Evolutionary conservation across 2,329 filamentous ascomycete genomes (phyloP).

Genomic region (Colletotrichum truncatum): DNA sequence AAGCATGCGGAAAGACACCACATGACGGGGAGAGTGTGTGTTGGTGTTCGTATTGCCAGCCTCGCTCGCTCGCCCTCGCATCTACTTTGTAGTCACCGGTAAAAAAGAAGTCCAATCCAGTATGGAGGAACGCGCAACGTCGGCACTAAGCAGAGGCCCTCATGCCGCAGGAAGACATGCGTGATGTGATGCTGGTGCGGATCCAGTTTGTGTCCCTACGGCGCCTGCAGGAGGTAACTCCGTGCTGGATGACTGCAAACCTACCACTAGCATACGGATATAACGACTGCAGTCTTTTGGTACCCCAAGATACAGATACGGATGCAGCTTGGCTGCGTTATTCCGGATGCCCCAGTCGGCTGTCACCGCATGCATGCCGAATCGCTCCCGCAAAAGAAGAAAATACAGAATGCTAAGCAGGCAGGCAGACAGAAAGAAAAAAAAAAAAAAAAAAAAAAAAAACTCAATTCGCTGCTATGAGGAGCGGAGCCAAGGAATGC

Average conservation of each 20-base stretch:
- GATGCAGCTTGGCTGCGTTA: slow-evolving; percentile 8
- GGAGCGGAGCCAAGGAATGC: not conserved
- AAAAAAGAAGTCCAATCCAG: not conserved
- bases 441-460: not conserved
- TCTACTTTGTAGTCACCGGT: not conserved
- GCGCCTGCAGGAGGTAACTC: not conserved
- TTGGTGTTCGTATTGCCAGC: slow-evolving; percentile 2
- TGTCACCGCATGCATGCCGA: not conserved
- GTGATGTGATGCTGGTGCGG: slow-evolving; percentile 13
- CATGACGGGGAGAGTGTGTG: not conserved
- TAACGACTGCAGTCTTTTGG: not conserved
- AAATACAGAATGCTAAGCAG: not conserved
- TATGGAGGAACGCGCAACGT: not conserved
- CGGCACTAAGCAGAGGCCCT: not conserved
- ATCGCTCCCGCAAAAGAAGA: slow-evolving; percentile 4
- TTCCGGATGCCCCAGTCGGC: not conserved
- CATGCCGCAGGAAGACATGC: not conserved
- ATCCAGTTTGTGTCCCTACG: not conserved
- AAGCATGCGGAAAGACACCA: not conserved
- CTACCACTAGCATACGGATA: not conserved
- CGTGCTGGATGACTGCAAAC: not conserved
- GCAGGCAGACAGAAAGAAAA: no score
- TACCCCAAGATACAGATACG: not conserved
- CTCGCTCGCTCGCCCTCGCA: not conserved
- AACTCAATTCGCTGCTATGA: slow-evolving; percentile 7